Percentiles rank a stretch among this genome's conserved stretches.
These are phyloP conservation scores for Lactarius sp. DNA, from an alignment of 768 basidiomycete genomes.

Conservation along the genomic window DNA sequence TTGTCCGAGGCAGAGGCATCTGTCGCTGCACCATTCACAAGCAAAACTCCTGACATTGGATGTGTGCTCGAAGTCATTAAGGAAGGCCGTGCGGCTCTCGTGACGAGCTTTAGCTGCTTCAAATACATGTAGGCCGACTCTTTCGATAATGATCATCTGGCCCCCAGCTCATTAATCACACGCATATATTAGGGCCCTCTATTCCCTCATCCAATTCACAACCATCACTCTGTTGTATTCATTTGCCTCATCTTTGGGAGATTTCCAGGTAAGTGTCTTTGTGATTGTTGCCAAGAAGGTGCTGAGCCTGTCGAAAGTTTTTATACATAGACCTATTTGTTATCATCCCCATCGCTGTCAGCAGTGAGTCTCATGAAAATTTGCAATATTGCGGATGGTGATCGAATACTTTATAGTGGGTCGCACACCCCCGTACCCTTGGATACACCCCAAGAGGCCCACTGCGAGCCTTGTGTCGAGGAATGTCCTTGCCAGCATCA, in stretches of 20 bases:
- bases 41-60: conserved; percentile 87
- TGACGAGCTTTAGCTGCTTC: conserved; percentile 99
- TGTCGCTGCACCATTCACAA: conserved; percentile 96
- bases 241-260: conserved; percentile 92
- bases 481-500: conserved; percentile 88
- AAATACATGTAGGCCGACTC: conserved; percentile 85
- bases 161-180: neutral
- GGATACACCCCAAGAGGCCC: conserved; percentile 84
- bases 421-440: conserved; percentile 83
- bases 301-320: conserved; percentile 49
- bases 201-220: conserved; percentile 99
- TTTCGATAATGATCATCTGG: conserved; percentile 3
- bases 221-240: conserved; percentile 93
- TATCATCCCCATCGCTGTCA: conserved; percentile 94
- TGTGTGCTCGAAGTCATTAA: conserved; percentile 96
- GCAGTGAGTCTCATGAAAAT: conserved; percentile 58
- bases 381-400: conserved; percentile 4
- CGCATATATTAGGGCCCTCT: conserved; percentile 70
- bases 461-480: conserved; percentile 95
- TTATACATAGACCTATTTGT: conserved; percentile 97
- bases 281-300: neutral
- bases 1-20: conserved; percentile 97
- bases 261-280: conserved; percentile 74
- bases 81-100: conserved; percentile 92
- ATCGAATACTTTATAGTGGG: conserved; percentile 62